Evolutionary conservation across 2,329 filamentous ascomycete species (phyloP).

Genomic region (Cladosporium sp.): DNA sequence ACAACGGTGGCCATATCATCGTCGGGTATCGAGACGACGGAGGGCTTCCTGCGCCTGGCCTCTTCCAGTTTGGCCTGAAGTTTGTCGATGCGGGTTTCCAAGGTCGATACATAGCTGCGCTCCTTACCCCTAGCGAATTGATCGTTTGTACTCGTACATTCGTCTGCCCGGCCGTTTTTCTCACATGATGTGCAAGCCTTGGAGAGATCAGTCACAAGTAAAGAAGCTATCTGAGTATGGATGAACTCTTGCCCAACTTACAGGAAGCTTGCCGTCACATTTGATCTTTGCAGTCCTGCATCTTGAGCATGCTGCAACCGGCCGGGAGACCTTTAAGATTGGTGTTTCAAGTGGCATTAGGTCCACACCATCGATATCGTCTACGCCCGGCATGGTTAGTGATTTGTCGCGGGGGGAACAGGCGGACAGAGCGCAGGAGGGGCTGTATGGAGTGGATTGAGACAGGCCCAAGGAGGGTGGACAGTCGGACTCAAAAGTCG

Average conservation of each 20-base stretch:
- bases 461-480: background rate
- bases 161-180: slow-evolving; percentile 76
- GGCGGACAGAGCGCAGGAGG: background rate
- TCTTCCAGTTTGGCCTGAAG: slow-evolving; percentile 69
- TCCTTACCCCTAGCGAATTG: slow-evolving; percentile 96
- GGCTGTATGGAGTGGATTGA: background rate
- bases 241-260: slow-evolving; percentile 7
- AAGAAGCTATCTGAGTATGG: background rate
- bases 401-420: background rate
- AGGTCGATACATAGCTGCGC: slow-evolving; percentile 88
- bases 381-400: slow-evolving; percentile 15
- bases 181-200: slow-evolving; percentile 87
- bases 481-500: slow-evolving; percentile 1
- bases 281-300: slow-evolving; percentile 93
- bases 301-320: slow-evolving; percentile 74
- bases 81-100: slow-evolving; percentile 88
- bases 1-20: slow-evolving; percentile 39
- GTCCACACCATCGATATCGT: slow-evolving; percentile 22
- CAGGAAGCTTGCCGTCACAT: slow-evolving; percentile 90
- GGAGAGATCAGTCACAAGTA: background rate
- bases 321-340: slow-evolving; percentile 68
- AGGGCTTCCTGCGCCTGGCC: slow-evolving; percentile 66
- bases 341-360: slow-evolving; percentile 52
- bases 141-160: slow-evolving; percentile 92
- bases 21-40: slow-evolving; percentile 64